A percentile compares a stretch with the other conserved stretches of the same genome.
phyloP scores from a whole-genome alignment of 2,329 filamentous ascomycete species.

The Onygena corvina region DNA sequence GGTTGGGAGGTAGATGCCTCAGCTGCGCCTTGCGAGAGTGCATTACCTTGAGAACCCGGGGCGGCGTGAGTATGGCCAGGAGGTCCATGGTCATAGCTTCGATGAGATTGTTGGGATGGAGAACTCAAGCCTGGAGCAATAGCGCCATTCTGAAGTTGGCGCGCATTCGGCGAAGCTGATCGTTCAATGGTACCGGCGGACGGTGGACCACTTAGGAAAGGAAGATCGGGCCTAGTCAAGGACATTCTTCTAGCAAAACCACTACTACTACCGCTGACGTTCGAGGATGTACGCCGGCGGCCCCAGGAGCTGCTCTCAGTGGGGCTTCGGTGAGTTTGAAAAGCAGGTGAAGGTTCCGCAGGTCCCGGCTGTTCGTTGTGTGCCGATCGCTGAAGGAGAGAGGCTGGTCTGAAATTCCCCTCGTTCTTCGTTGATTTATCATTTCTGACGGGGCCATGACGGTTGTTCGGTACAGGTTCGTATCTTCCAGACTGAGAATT shows the following conservation, averaged over 20 bases:
- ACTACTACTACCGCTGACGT: constrained; percentile 76
- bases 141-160: constrained; percentile 17
- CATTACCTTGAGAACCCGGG: constrained; percentile 16
- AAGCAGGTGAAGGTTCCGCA: constrained; percentile 73
- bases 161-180: constrained; percentile 20
- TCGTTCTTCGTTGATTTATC: constrained; percentile 44
- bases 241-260: constrained; percentile 54
- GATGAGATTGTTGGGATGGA: constrained; percentile 20
- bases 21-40: constrained; percentile 10
- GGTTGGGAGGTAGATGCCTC: constrained; percentile 15
- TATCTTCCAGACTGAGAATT: constrained; percentile 94
- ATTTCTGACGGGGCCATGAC: constrained; percentile 49
- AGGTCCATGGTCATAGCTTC: constrained; percentile 8
- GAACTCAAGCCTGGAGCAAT: constrained; percentile 18
- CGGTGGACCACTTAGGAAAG: constrained; percentile 29
- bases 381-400: constrained; percentile 63
- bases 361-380: constrained; percentile 51
- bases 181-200: constrained; percentile 27
- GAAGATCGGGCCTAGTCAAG: constrained; percentile 37
- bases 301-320: constrained; percentile 53
- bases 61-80: constrained; percentile 20
- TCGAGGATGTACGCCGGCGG: constrained; percentile 75
- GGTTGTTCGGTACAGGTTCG: constrained; percentile 67
- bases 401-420: constrained; percentile 55
- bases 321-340: constrained; percentile 65